Evolutionary conservation across 2,329 filamentous ascomycete genomes (phyloP), one percentile per base, ranked within the genome.

Genomic region (Sporothrix pallida): DNA sequence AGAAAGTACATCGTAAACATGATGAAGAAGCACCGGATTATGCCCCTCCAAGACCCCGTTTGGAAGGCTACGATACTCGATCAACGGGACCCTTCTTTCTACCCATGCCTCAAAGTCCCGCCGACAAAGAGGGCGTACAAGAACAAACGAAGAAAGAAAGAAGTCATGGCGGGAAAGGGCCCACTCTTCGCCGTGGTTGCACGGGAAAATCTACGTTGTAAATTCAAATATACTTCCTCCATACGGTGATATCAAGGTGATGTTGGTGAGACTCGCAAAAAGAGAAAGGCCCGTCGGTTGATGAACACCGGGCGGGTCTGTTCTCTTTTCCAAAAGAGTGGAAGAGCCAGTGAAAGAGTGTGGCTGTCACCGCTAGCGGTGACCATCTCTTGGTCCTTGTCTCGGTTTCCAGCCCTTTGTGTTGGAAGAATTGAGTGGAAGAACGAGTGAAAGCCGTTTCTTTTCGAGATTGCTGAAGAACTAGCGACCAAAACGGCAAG

Each of bases 401-500:
- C 31, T 37, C 7, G 7, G 31, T 37, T 37, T 37, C 31, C 31
- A 37, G 31, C 4, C 31, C 31, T 37, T 37, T 37, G 31, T 37
- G 31, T 37, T 37, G 31, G 31, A n/a, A n/a, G n/a, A n/a, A n/a
- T n/a, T n/a, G n/a, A 3, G 31, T 37, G 31, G 31, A 37, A 37
- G 31, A 7, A 37, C 31, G 31, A 7, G 31, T 37, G 31, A 50
- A 12, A 12, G 17, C 46, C n/a, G n/a, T 31, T 72, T 44, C 42
- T 50, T 72, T 48, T 65, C 37, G 44, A 72, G 48, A 31, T 56
- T 58, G 46, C 56, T 60, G 54, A 20, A 71, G 54, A 63, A 71
- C 71, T 72, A 72, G 44, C 52, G 15, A 60, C 52, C 37, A 62
- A 72, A 69, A 62, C 52, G 71, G 67, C 60, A 71, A 71, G 50